Conservation (phyloP, 257 asterid species). For the Scutellaria barbata region DNA sequence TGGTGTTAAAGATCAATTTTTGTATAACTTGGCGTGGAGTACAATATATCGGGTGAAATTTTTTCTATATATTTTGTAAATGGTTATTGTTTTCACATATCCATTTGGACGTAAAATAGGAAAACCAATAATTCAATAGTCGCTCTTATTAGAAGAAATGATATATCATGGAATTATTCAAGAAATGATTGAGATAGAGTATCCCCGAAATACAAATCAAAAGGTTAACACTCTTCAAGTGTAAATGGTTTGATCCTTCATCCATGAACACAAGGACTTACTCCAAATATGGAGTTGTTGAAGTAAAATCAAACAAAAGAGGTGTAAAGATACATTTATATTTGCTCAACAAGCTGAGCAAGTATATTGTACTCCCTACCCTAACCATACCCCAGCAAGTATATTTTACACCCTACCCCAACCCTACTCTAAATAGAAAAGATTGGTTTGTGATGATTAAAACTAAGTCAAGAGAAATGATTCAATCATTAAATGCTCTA, state of each 20-base stretch:
- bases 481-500: not conserved
- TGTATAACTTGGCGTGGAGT: not conserved
- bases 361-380: too few species aligned
- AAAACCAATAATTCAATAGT: not conserved
- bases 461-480: not conserved
- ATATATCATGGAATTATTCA: not conserved
- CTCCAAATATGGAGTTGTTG: too few species aligned
- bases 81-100: slow-evolving; percentile 7
- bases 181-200: not conserved
- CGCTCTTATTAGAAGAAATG: not conserved
- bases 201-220: not conserved
- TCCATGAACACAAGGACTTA: too few species aligned
- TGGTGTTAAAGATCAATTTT: not conserved
- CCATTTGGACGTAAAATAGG: not conserved
- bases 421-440: not conserved
- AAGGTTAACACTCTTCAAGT: too few species aligned
- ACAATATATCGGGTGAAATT: not conserved
- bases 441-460: not conserved
- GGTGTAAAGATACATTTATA: too few species aligned
- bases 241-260: too few species aligned
- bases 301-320: too few species aligned
- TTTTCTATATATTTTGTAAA: not conserved
- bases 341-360: too few species aligned
- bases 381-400: too few species aligned
- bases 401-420: not conserved